Conservation (phyloP, 345 rosid species). For the Eucalyptus erythrocorys region DNA sequence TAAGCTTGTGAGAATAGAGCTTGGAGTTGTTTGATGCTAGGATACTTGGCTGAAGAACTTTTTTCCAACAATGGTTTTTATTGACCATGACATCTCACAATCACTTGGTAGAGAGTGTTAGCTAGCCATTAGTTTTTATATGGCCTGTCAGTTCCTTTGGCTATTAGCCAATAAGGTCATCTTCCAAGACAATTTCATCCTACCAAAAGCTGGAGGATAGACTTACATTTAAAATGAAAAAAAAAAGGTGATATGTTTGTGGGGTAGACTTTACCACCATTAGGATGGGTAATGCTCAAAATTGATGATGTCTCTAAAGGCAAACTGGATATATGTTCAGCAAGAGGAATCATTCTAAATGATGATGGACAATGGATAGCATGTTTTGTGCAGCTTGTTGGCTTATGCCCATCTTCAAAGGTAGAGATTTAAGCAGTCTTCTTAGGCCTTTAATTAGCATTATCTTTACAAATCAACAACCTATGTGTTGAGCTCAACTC, state of each 20-base stretch:
- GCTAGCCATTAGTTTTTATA: neutral
- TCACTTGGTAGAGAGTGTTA: neutral
- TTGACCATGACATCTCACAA: neutral
- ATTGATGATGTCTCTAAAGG: no score
- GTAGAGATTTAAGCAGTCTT: neutral
- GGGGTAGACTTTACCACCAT: neutral
- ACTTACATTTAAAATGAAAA: no score
- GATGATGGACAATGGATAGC: neutral
- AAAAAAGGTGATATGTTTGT: neutral
- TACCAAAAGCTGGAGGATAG: neutral
- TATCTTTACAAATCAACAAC: neutral
- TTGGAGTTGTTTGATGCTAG: neutral
- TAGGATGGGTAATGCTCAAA: neutral
- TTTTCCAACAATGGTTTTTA: neutral
- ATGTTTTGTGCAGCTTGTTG: neutral
- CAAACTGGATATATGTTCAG: no score
- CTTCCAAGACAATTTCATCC: neutral
- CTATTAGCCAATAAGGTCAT: neutral
- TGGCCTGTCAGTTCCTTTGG: neutral
- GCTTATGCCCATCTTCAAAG: neutral
- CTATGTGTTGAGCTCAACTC: neutral
- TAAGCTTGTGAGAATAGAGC: neutral
- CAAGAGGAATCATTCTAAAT: neutral
- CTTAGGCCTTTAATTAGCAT: neutral
- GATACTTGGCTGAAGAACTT: neutral